Conservation (phyloP, 2,329 filamentous ascomycete genomes). For the Chaetomiaceae sp. region DNA sequence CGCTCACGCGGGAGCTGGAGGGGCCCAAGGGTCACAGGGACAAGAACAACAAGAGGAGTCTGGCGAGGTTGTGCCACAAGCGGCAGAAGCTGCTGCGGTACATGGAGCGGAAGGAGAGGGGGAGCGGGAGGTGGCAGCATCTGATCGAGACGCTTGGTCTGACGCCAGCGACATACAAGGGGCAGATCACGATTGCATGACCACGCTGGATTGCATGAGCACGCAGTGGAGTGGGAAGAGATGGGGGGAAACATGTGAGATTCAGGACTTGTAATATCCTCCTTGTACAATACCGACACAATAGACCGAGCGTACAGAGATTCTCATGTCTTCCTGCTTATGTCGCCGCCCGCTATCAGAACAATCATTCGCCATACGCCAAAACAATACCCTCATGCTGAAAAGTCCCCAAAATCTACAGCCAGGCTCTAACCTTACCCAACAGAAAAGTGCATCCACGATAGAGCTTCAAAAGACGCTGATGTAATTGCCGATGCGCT, state of each 20-base stretch:
- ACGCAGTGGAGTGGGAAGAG: constrained; percentile 6
- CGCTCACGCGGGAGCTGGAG: constrained; percentile 66
- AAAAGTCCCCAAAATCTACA: constrained; percentile 15
- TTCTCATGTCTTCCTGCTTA: constrained; percentile 10
- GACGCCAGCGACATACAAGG: constrained; percentile 82
- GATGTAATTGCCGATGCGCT: constrained; percentile 97
- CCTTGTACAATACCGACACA: constrained; percentile 44
- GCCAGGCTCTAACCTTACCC: neutral
- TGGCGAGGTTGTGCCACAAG: constrained; percentile 78
- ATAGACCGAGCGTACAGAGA: constrained; percentile 15
- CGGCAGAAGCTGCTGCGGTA: constrained; percentile 86
- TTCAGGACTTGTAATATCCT: constrained; percentile 38
- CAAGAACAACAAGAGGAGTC: constrained; percentile 88
- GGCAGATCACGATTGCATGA: constrained; percentile 69
- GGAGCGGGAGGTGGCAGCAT: constrained; percentile 83
- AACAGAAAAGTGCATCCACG: neutral
- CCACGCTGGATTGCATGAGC: constrained; percentile 20
- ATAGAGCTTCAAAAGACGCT: constrained; percentile 83
- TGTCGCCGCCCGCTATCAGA: too few relatives aligned
- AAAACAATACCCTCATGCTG: constrained; percentile 12
- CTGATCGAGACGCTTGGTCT: constrained; percentile 78
- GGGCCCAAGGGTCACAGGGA: constrained; percentile 68
- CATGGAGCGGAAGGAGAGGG: constrained; percentile 81
- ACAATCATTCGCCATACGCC: constrained; percentile 17
- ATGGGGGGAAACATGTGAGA: constrained; percentile 23